Conservation (phyloP, 208 protist genomes). For the Crithidia acanthocephali region DNA sequence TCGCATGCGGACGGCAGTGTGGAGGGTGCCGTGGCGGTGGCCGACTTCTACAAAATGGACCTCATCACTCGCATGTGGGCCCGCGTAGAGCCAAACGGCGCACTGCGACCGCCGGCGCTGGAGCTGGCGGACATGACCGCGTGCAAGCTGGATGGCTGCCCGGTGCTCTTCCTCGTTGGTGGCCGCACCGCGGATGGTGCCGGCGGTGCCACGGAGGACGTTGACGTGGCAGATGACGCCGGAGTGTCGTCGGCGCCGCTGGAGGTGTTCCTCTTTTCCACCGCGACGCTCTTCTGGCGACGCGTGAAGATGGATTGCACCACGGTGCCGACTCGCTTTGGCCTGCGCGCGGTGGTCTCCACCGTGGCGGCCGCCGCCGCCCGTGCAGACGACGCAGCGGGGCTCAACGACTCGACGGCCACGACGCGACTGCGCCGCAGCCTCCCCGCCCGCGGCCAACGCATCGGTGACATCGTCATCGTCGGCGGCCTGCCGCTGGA, state of each 20-base stretch:
- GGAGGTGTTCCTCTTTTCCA: slow-evolving; percentile 62
- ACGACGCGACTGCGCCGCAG: slow-evolving; percentile 19
- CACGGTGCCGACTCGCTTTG: slow-evolving; percentile 37
- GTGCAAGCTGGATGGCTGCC: slow-evolving; percentile 38
- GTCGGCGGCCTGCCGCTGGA: slow-evolving; percentile 30
- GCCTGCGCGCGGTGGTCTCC: slow-evolving; percentile 25
- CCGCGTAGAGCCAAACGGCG: slow-evolving; percentile 52
- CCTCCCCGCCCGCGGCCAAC: slow-evolving; percentile 28
- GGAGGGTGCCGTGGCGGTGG: slow-evolving; percentile 14
- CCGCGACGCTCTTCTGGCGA: slow-evolving; percentile 63
- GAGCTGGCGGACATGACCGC: slow-evolving; percentile 61
- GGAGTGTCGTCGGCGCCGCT: slow-evolving; percentile 18
- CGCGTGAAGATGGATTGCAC: slow-evolving; percentile 43
- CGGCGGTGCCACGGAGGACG: background rate
- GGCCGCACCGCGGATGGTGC: slow-evolving; percentile 22
- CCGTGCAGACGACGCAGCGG: background rate
- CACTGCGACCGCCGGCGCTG: slow-evolving; percentile 54
- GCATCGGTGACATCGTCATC: slow-evolving; percentile 27
- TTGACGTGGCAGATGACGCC: background rate
- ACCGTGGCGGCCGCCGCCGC: background rate
- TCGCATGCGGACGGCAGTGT: background rate
- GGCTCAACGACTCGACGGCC: background rate
- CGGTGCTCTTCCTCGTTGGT: slow-evolving; percentile 60
- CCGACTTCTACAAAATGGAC: slow-evolving; percentile 72
- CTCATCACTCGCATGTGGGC: slow-evolving; percentile 63